A percentile compares a stretch with the other conserved stretches of the same genome.
phyloP scores from a whole-genome alignment of 495 filamentous ascomycete species.

The Hypomontagnella submonticulosa region DNA sequence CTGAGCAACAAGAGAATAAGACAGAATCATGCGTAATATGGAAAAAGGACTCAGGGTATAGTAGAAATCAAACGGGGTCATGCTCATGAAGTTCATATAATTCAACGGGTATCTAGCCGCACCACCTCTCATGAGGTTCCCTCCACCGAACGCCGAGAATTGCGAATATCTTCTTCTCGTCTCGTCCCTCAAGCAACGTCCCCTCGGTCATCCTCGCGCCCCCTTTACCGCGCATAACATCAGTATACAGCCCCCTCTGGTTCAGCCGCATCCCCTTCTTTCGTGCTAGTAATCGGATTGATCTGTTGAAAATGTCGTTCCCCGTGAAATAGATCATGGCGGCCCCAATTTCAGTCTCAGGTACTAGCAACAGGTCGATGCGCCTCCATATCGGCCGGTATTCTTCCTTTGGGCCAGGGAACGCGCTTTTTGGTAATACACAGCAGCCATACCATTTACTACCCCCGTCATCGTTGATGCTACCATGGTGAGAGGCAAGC shows the following conservation, averaged over 20 bases:
- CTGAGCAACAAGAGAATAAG: no score
- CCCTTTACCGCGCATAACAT: constrained; percentile 72
- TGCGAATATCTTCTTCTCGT: constrained; percentile 88
- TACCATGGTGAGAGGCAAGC: constrained; percentile 52
- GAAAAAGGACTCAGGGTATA: no score
- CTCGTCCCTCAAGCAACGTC: constrained; percentile 75
- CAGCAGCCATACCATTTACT: constrained; percentile 94
- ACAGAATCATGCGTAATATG: no score
- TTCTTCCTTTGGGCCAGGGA: constrained; percentile 34
- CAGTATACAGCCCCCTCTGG: constrained; percentile 81
- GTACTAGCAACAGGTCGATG: constrained; percentile 89
- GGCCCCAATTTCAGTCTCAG: constrained; percentile 82
- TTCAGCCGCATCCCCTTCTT: constrained; percentile 90
- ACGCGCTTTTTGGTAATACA: constrained; percentile 60
- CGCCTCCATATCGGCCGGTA: constrained; percentile 72
- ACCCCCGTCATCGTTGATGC: constrained; percentile 47
- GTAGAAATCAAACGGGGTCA: no score
- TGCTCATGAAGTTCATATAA: no score
- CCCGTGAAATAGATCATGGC: constrained; percentile 96
- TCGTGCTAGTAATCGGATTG: constrained; percentile 81
- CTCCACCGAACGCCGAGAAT: constrained; percentile 89
- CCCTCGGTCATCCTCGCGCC: constrained; percentile 76
- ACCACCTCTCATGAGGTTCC: constrained; percentile 81
- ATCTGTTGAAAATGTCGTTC: constrained; percentile 96
- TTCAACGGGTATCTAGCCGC: constrained; percentile 54